phyloP scores from a whole-genome alignment of 176 grass and related monocot species.

The Musa itinerans region DNA sequence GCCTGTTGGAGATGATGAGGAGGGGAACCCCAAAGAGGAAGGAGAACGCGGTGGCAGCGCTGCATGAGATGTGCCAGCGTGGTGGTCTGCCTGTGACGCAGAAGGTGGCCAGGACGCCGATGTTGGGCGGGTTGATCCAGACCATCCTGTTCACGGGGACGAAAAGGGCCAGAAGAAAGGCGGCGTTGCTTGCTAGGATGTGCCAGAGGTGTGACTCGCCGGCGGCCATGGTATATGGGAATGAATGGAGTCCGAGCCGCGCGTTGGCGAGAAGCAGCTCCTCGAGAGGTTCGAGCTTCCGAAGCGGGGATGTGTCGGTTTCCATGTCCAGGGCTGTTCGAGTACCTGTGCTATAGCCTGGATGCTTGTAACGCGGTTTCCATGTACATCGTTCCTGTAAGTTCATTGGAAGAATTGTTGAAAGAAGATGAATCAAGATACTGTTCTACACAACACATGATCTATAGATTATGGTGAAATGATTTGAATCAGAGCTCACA shows the following conservation, averaged over 20 bases:
- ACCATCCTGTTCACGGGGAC: slow-evolving; percentile 57
- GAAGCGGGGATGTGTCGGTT: slow-evolving; percentile 11
- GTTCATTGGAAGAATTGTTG: slow-evolving; percentile 8
- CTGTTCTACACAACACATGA: neutral
- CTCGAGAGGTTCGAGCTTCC: slow-evolving; percentile 12
- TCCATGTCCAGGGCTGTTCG: slow-evolving; percentile 1
- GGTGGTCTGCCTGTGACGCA: slow-evolving; percentile 43
- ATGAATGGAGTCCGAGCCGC: slow-evolving; percentile 27
- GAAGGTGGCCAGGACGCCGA: slow-evolving; percentile 45
- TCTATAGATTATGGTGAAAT: neutral
- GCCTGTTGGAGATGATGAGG: slow-evolving; percentile 71
- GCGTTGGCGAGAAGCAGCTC: slow-evolving; percentile 34
- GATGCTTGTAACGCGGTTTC: neutral
- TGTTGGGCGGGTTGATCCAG: slow-evolving; percentile 56
- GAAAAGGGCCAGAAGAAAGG: slow-evolving; percentile 88
- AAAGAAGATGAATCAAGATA: neutral
- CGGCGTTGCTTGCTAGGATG: slow-evolving; percentile 58
- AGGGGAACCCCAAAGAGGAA: slow-evolving; percentile 80
- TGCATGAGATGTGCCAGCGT: slow-evolving; percentile 81
- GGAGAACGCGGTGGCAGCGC: slow-evolving; percentile 91
- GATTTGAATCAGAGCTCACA: no score
- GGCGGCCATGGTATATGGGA: slow-evolving; percentile 33
- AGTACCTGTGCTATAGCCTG: slow-evolving; percentile 8
- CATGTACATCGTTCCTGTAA: neutral
- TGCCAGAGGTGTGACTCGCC: slow-evolving; percentile 55